Conservation (phyloP, 345 rosid species). For the Murraya koenigii region DNA sequence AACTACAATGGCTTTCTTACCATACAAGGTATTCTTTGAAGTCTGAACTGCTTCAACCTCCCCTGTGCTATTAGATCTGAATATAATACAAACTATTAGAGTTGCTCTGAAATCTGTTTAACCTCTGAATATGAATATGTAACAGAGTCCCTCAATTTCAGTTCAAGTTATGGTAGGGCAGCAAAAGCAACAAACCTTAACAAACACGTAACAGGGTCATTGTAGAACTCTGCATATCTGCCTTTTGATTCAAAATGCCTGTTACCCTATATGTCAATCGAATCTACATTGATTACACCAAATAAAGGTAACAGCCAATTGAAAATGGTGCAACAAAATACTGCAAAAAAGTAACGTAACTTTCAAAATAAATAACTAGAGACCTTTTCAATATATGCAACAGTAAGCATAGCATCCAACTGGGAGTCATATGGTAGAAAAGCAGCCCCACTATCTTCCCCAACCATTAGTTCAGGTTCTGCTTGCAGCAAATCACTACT, state of each 20-base stretch:
- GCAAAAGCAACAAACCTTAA: constrained; percentile 43
- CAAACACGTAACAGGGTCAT: constrained; percentile 67
- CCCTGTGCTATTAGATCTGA: constrained; percentile 46
- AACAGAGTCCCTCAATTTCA: neutral
- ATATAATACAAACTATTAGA: constrained; percentile 6
- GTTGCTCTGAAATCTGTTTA: neutral
- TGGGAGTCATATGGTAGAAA: constrained; percentile 80
- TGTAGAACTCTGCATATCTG: constrained; percentile 80
- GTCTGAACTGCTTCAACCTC: constrained; percentile 68
- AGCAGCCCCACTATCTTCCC: constrained; percentile 64
- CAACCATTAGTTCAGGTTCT: constrained; percentile 64
- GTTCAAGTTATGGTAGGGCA: neutral
- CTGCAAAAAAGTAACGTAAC: neutral
- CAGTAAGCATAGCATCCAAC: constrained; percentile 72
- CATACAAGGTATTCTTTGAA: constrained; percentile 48
- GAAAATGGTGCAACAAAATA: neutral
- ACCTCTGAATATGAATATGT: neutral
- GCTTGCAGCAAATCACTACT: constrained; percentile 42
- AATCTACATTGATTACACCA: neutral
- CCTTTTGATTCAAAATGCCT: constrained; percentile 54
- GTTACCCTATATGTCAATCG: constrained; percentile 48
- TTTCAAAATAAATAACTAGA: constrained; percentile 9
- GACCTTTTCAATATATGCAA: constrained; percentile 73
- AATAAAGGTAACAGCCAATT: neutral
- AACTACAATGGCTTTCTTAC: constrained; percentile 67